Evolutionary conservation across 805 yeast genomes (phyloP).

Genomic region (Zygotorulaspora chibaensis): DNA sequence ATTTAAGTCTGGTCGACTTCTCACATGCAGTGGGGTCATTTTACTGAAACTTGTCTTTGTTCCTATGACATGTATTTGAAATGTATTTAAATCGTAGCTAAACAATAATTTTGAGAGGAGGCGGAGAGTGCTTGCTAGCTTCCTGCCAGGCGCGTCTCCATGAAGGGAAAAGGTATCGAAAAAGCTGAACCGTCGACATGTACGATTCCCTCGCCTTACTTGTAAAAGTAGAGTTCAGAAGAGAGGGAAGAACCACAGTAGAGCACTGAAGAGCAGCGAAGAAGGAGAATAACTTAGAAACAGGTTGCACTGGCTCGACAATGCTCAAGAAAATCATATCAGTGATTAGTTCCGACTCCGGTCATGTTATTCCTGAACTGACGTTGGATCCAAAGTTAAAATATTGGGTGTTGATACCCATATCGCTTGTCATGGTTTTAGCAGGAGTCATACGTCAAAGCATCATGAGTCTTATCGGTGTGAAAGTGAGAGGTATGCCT

Average conservation of each 20-base stretch:
- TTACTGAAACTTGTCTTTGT: no score
- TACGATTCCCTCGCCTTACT: not conserved
- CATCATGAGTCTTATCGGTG: conserved; percentile 55
- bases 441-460: conserved; percentile 77
- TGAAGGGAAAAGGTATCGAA: no score
- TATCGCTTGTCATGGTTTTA: conserved; percentile 81
- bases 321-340: conserved; percentile 10
- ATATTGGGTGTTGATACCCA: conserved; percentile 89
- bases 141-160: no score
- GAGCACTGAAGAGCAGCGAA: no score
- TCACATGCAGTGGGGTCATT: no score
- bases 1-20: no score
- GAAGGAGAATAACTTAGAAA: no score
- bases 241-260: not conserved
- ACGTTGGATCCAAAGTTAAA: conserved; percentile 76
- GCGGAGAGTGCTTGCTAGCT: no score
- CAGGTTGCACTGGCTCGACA: not conserved
- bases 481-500: conserved; percentile 52
- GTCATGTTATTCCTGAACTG: conserved; percentile 45
- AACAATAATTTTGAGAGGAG: no score
- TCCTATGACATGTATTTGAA: no score
- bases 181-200: not conserved
- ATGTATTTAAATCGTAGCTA: no score
- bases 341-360: conserved; percentile 18
- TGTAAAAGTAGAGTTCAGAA: not conserved